These are phyloP conservation scores for Chytridium lagenaria DNA, from an alignment of 371 early-diverging fungal species.

Conservation along the genomic window DNA sequence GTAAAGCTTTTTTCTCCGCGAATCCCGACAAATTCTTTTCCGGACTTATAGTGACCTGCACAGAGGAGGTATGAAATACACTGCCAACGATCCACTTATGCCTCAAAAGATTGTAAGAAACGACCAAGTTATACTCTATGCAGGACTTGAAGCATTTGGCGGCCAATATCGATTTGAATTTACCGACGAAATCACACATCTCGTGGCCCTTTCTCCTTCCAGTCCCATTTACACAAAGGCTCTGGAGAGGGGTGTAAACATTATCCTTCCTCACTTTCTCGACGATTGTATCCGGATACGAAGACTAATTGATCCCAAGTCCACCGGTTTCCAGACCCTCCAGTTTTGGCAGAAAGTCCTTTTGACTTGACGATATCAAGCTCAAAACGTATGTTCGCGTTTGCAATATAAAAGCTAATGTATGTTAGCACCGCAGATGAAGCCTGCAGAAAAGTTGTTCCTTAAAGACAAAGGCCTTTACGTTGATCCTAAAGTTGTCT, in stretches of 20 bases:
- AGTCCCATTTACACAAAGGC: constrained; percentile 37
- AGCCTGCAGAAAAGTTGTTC: constrained; percentile 21
- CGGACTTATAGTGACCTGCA: constrained; percentile 58
- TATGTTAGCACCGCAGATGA: background rate
- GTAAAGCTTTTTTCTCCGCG: constrained; percentile 59
- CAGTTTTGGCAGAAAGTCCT: constrained; percentile 40
- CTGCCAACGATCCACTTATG: constrained; percentile 1
- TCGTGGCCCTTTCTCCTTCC: constrained; percentile 48
- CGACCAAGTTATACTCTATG: constrained; percentile 58
- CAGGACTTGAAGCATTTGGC: constrained; percentile 61
- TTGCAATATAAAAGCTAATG: background rate
- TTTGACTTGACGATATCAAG: background rate
- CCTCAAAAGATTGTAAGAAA: constrained; percentile 53
- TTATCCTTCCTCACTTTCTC: constrained; percentile 81
- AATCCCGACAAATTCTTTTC: constrained; percentile 64
- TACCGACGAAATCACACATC: constrained; percentile 64
- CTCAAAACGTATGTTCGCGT: background rate
- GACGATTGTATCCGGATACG: constrained; percentile 72
- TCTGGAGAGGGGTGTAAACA: constrained; percentile 56
- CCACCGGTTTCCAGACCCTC: constrained; percentile 60
- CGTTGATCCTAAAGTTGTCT: constrained; percentile 39
- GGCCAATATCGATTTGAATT: constrained; percentile 59
- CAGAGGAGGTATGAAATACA: constrained; percentile 53
- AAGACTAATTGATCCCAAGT: constrained; percentile 56
- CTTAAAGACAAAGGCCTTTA: constrained; percentile 47